Base-by-base conservation (phyloP, 179 eudicot species). In the Gypsophila paniculata region DNA sequence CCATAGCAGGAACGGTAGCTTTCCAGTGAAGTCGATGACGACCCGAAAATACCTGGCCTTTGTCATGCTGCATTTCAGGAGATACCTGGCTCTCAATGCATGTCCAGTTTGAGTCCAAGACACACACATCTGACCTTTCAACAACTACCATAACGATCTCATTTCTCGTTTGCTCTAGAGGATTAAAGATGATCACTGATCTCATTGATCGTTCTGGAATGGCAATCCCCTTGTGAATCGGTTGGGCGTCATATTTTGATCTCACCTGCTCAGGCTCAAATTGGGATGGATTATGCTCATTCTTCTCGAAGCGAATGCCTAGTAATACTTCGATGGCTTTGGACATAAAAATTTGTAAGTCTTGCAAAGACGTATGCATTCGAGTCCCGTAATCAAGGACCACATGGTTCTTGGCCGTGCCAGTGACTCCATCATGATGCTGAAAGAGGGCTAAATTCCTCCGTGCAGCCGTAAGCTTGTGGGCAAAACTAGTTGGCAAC, bases 391-490 rank as follows among this genome's bases (percentile, higher is more conserved):
- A 95, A 77, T 95, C 99, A 76, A 81, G 77, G 46, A 95, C 98
- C 74, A 95, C 99, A 75, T 95, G 99, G 72, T 92, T 88, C 85
- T 95, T 95, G 36, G 99, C 99, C 8, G 99, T 95, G 55, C 99
- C 99, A 34, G 99, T 95, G 39, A 95, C 97, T 52, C 99, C 99
- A 80, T 95, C 99, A 70, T 95, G 99, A 74, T 95, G 99, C 85
- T 94, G 99, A 77, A 91, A 94, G n/a, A 94, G 95, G 63, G 99
- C 99, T 69, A 94, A 81, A 75, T 94, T 94, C 76, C 99, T 84
- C 80, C 99, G 85, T 22, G 99, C 99, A 81, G 99, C 94, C 14
- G 88, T 82, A 75, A 94, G 75, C 85, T 92, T 94, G 82, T 90
- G 82, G 38, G 94, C 82, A 79, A 86, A 94, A 79, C 87, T 78